Percentiles rank a stretch among this genome's conserved stretches.
These are phyloP conservation scores for Rhytidiadelphus loreus DNA, from an alignment of 225 moss, liverwort and hornwort genomes.

Conservation along the genomic window DNA sequence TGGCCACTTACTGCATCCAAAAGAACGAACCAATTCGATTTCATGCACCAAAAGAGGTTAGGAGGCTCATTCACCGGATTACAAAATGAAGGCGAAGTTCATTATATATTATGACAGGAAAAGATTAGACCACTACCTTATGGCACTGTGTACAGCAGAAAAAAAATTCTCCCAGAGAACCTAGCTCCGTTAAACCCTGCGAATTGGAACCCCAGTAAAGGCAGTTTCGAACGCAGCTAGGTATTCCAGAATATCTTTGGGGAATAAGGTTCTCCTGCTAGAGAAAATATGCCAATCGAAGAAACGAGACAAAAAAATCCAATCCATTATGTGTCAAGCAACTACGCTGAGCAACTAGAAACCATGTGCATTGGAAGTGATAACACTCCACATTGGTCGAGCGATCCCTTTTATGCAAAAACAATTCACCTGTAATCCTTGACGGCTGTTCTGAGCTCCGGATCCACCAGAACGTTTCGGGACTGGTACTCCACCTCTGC, in stretches of 20 bases:
- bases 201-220: neutral
- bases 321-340: neutral
- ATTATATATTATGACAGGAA: neutral
- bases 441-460: constrained; percentile 73
- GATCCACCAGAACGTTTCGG: constrained; percentile 67
- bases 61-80: neutral
- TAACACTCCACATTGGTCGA: neutral
- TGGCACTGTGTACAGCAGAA: neutral
- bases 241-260: neutral
- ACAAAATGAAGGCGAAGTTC: neutral
- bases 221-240: neutral
- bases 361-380: neutral
- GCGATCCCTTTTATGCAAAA: neutral
- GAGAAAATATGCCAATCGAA: neutral
- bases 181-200: neutral
- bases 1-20: constrained; percentile 72
- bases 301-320: neutral
- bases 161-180: neutral
- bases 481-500: constrained; percentile 61
- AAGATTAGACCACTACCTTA: neutral
- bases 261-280: neutral
- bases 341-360: neutral
- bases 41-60: neutral
- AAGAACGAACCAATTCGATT: neutral
- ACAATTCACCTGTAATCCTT: constrained; percentile 65